Base-by-base conservation (phyloP, 1,284 basidiomycete genomes). In the Austropuccinia psidii region DNA sequence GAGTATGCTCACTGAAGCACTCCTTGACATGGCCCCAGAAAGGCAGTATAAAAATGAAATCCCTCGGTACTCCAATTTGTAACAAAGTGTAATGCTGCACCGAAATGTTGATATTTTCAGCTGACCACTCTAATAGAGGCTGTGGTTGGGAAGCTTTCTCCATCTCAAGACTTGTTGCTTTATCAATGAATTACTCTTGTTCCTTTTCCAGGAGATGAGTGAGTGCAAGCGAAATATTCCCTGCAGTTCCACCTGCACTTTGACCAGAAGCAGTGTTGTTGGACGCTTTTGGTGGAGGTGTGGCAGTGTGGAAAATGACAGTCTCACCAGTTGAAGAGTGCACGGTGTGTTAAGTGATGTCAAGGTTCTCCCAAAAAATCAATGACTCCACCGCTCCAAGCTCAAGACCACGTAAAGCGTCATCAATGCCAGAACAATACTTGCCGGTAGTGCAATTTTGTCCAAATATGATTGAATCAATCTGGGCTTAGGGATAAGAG, bases 381-480 rank as follows among this genome's bases (percentile, higher is more conserved):
- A 98, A 84, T 0, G 93, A 98, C 83, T 98, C 96, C 41, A 96
- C 91, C 6, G 96, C 90, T 78, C 96, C 96, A 74, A 98, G 87
- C 79, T 98, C 96, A 62, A 99, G 87, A 43, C 90, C 93, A 81
- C 96, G 97, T 78, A 99, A 86, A 0, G 96, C 98, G 81, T 99
- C 96, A 19, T 91, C 91, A 76, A 99, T 87, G 83, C 95, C 96
- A 81, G 97, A 99, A 83, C 95, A 98, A 85, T 97, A 98, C 82
- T 90, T 93, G 79, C 89, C 92, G 24, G 93, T 95, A 92, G 90
- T 76, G 93, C 95, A 83, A 99, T 99, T 83, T 99, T 96, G 81
- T 98, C 95, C 82, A 99, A 98, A 85, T 98, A 98, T 81, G 87
- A 91, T 81, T 98, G 94, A 78, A 97, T 96, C 54, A 97, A 87